Evolutionary conservation across 495 filamentous ascomycete species (phyloP).

Genomic region (Halenospora varia): DNA sequence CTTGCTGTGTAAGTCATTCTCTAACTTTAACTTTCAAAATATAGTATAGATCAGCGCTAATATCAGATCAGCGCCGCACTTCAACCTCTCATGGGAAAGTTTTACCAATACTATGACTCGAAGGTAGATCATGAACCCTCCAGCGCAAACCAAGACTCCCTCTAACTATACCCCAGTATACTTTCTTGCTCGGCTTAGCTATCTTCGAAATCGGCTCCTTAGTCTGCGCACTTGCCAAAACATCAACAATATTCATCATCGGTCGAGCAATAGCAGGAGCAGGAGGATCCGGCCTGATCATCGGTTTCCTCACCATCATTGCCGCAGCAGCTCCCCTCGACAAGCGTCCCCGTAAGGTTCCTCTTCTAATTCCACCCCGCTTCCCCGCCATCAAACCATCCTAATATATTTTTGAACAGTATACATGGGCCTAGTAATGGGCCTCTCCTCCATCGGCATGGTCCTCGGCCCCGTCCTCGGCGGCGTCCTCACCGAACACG

Average conservation of each 20-base stretch:
- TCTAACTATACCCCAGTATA: neutral
- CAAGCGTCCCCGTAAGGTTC: conserved; percentile 14
- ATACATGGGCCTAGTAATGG: neutral
- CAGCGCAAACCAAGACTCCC: no score
- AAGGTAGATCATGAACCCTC: conserved; percentile 30
- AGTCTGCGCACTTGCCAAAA: conserved; percentile 45
- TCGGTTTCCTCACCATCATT: conserved; percentile 49
- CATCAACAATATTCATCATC: conserved; percentile 46
- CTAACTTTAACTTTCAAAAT: conserved; percentile 6
- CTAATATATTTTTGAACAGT: neutral
- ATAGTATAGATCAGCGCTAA: neutral
- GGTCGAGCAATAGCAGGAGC: conserved; percentile 52
- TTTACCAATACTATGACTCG: conserved; percentile 40
- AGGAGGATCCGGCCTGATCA: conserved; percentile 43
- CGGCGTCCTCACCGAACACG: conserved; percentile 58
- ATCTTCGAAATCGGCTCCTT: conserved; percentile 50
- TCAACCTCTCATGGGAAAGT: conserved; percentile 40
- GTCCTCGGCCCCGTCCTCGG: conserved; percentile 50
- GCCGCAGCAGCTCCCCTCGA: conserved; percentile 39
- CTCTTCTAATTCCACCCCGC: conserved; percentile 43
- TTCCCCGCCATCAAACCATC: conserved; percentile 30
- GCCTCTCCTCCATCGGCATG: conserved; percentile 38
- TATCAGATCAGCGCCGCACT: conserved; percentile 31
- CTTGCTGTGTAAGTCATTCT: conserved; percentile 35
- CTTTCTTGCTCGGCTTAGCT: conserved; percentile 19